Evolutionary conservation across 257 asterid genomes (phyloP), one percentile per base, ranked within the genome.

Genomic region (Nicotiana obtusifolia): DNA sequence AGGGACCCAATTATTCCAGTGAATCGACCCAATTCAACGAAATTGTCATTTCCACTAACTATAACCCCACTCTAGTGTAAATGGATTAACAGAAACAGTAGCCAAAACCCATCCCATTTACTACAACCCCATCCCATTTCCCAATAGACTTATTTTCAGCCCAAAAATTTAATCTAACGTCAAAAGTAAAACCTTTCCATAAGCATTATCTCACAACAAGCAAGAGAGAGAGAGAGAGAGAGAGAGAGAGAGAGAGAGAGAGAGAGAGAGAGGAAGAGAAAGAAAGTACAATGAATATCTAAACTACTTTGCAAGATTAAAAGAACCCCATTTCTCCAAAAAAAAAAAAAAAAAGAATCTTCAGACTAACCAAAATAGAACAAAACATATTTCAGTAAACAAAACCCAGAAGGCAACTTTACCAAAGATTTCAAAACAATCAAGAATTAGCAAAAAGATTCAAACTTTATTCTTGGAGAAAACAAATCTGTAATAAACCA

Each of bases 401-500:
- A 56, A 77, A 19, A 54, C 47, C 33, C 52, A 64, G 33, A 41
- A 77, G 41, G 4, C 52, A 60, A 7, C 16, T 35, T 5, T 30
- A 54, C 49, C 54, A 57, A 73, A 28, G 67, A 82, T 54, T 8
- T 24, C 56, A 31, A 78, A 80, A 53, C 33, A 31, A 60, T 5
- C 66, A 85, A 85, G 69, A 73, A 73, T 47, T 26, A 13, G n/a
- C n/a, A 64, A 26, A 64, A 24, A 2, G 16, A 26, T 24, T 20
- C 30, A 20, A 20, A 8, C 30, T n/a, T 20, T 60, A 57, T 26
- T 7, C 10, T 57, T 57, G 24, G 10, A 56, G 62, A 81, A 62
- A 83, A 88, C 87, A 83, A 85, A 60, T 84, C 83, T 0, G 81
- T 64, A 81, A 83, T 35, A 17, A 53, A 14, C 54, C 62, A 41